Conservation (phyloP, 2,329 filamentous ascomycete genomes). For the Talaromyces sp. region DNA sequence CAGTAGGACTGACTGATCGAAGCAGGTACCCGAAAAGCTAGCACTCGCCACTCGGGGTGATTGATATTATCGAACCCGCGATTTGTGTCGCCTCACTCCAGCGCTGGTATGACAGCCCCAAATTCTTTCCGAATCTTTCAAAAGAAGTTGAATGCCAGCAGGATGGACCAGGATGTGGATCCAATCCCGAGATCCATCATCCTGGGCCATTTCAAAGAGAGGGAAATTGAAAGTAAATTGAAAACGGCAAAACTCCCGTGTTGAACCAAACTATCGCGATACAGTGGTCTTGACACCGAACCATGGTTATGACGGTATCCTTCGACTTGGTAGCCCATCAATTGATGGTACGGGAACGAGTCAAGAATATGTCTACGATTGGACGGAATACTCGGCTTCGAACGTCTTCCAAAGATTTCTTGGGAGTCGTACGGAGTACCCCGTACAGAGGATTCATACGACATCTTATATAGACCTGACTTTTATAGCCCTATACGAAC, state of each 20-base stretch:
- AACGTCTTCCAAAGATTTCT: no score
- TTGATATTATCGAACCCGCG: no score
- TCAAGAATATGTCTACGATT: neutral
- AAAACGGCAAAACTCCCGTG: neutral
- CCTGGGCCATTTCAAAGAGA: neutral
- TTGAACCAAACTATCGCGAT: neutral
- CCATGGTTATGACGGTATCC: neutral
- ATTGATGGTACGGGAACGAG: neutral
- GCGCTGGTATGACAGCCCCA: neutral
- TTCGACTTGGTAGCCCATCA: neutral
- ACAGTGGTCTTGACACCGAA: neutral
- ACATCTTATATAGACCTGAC: neutral
- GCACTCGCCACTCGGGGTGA: no score
- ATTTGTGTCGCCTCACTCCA: no score
- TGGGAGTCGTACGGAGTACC: no score
- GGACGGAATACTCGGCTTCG: neutral
- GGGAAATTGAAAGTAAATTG: neutral
- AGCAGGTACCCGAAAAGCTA: conserved; percentile 4
- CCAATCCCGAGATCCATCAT: conserved; percentile 5
- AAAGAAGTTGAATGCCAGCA: neutral
- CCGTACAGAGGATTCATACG: neutral
- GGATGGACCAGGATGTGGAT: conserved; percentile 3
- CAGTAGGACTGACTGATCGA: neutral
- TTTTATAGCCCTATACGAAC: neutral
- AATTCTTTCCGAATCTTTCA: neutral